Conservation (phyloP, 2,329 filamentous ascomycete species). For the Bipolaris cookei region DNA sequence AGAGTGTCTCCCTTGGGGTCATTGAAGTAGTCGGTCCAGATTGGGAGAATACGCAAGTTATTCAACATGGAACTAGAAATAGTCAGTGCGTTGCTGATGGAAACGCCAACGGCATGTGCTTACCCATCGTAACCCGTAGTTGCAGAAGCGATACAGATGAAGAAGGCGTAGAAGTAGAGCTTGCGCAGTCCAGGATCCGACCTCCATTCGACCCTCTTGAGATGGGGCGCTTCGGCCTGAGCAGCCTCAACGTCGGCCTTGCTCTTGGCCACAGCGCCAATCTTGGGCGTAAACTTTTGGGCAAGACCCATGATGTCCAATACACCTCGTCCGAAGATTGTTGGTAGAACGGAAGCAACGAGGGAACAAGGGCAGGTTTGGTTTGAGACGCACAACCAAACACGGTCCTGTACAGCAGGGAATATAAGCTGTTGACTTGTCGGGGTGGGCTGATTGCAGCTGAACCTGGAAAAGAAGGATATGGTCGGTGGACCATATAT, state of each 20-base stretch:
- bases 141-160: slow-evolving; percentile 62
- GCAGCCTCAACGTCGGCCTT: slow-evolving; percentile 41
- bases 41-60: slow-evolving; percentile 51
- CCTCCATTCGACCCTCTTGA: slow-evolving; percentile 60
- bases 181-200: slow-evolving; percentile 63
- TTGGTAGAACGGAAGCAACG: slow-evolving; percentile 12
- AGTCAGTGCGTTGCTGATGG: slow-evolving; percentile 3
- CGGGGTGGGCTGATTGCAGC: slow-evolving; percentile 25
- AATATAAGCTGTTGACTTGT: slow-evolving; percentile 28
- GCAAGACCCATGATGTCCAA: slow-evolving; percentile 27
- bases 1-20: slow-evolving; percentile 50
- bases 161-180: slow-evolving; percentile 61
- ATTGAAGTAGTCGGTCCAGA: slow-evolving; percentile 49
- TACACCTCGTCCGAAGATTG: slow-evolving; percentile 11
- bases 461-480: slow-evolving; percentile 21
- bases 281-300: slow-evolving; percentile 31
- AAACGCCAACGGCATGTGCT: slow-evolving; percentile 13
- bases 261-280: slow-evolving; percentile 29
- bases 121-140: slow-evolving; percentile 65
- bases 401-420: slow-evolving; percentile 18
- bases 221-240: slow-evolving; percentile 58
- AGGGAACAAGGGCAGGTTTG: slow-evolving; percentile 14
- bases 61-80: slow-evolving; percentile 52
- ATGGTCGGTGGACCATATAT: slow-evolving; percentile 35
- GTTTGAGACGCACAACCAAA: slow-evolving; percentile 22